A percentile compares a stretch with the other conserved stretches of the same genome.
phyloP scores from a whole-genome alignment of 257 asterid genomes.

The Galeopsis tetrahit region DNA sequence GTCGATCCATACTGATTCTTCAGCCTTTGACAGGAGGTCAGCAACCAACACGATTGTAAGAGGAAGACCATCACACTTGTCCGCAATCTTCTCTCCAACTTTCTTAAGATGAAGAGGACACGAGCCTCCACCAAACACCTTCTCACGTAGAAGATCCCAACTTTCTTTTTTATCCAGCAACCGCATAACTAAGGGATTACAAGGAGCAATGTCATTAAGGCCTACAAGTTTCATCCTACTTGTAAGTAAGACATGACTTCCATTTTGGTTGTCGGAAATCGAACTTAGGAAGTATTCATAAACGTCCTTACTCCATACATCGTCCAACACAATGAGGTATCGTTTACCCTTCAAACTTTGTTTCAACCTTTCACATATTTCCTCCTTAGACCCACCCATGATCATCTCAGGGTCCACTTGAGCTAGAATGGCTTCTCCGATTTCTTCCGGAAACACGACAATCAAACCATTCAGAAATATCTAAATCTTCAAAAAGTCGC shows the following conservation, averaged over 20 bases:
- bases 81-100: slow-evolving; percentile 25
- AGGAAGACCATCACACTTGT: slow-evolving; percentile 30
- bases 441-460: not conserved
- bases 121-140: no score
- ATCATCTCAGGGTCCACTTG: not conserved
- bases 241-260: not conserved
- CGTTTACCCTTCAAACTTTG: not conserved
- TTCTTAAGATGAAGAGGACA: slow-evolving; percentile 17
- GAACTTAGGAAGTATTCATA: not conserved
- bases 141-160: slow-evolving; percentile 23
- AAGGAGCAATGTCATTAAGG: not conserved
- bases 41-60: not conserved
- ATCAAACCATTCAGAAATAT: not conserved
- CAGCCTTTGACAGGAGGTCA: not conserved
- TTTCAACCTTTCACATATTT: not conserved
- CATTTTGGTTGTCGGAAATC: not conserved
- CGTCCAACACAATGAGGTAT: slow-evolving; percentile 8
- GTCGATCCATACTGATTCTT: not conserved
- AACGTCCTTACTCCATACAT: not conserved
- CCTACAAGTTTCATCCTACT: not conserved
- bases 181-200: not conserved
- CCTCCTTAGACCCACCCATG: not conserved
- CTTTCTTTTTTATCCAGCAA: slow-evolving; percentile 20
- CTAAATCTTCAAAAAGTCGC: not conserved
- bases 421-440: not conserved